phyloP scores from a whole-genome alignment of 1,139 yeast species.

The Sporopachydermia cereana region DNA sequence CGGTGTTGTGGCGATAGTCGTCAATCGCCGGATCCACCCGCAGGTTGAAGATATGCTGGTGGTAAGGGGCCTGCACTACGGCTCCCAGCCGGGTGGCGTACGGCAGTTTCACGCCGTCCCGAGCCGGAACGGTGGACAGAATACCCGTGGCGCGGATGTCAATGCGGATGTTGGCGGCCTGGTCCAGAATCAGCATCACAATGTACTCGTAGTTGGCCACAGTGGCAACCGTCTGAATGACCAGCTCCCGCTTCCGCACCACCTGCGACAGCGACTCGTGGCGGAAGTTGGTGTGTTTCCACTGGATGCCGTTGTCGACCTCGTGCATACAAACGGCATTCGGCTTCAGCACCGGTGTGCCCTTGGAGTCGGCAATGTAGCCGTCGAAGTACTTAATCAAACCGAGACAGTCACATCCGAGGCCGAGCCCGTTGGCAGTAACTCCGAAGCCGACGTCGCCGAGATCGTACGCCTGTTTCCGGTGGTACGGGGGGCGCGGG shows the following conservation, averaged over 20 bases:
- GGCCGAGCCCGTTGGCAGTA: slow-evolving; percentile 45
- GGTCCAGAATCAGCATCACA: slow-evolving; percentile 50
- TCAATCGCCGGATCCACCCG: slow-evolving; percentile 66
- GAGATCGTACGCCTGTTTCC: slow-evolving; percentile 69
- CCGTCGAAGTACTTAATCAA: slow-evolving; percentile 58
- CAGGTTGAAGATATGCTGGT: slow-evolving; percentile 61
- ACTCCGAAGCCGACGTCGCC: slow-evolving; percentile 73
- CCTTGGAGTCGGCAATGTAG: slow-evolving; percentile 37
- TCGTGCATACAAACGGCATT: slow-evolving; percentile 67
- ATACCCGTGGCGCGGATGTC: slow-evolving; percentile 73
- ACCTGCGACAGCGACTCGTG: slow-evolving; percentile 45
- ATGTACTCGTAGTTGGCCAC: slow-evolving; percentile 69
- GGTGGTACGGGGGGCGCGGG: slow-evolving; percentile 65
- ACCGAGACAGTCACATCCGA: slow-evolving; percentile 72
- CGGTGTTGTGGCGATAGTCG: slow-evolving; percentile 56
- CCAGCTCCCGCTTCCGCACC: slow-evolving; percentile 65
- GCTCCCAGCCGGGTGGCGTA: slow-evolving; percentile 68
- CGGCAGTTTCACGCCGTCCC: slow-evolving; percentile 26
- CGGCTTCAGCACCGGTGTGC: slow-evolving; percentile 47
- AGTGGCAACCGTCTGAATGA: slow-evolving; percentile 64
- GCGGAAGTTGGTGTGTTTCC: slow-evolving; percentile 63
- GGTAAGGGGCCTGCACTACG: slow-evolving; percentile 66
- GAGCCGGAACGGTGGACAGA: slow-evolving; percentile 45
- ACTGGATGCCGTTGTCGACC: slow-evolving; percentile 56
- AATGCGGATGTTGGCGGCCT: slow-evolving; percentile 57